Conservation (phyloP, 1,139 yeast species). For the Lodderomyces orthopsilosis region DNA sequence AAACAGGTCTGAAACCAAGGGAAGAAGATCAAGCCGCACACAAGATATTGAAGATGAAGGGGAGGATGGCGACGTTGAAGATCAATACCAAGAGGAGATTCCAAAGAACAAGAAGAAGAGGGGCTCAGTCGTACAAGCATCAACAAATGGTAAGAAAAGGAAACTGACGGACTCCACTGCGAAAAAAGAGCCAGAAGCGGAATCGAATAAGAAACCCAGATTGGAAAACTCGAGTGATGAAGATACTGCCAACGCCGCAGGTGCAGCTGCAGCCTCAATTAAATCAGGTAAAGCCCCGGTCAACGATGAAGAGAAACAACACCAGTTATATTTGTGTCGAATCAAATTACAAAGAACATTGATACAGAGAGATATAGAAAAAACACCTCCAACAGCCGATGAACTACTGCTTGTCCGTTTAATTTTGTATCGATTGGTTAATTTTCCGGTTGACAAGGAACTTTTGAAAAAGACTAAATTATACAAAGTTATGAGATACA, state of each 20-base stretch:
- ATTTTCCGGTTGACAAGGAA: conserved; percentile 54
- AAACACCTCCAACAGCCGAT: conserved; percentile 38
- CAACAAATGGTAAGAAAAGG: conserved; percentile 10
- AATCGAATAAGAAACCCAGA: conserved; percentile 5
- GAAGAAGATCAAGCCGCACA: background rate
- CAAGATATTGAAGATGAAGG: conserved; percentile 9
- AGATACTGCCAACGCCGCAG: conserved; percentile 9
- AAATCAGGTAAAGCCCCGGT: conserved; percentile 9
- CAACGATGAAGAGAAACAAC: conserved; percentile 40
- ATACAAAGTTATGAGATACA: conserved; percentile 53
- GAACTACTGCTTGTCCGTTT: conserved; percentile 55
- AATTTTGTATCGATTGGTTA: conserved; percentile 50
- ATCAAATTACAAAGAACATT: conserved; percentile 45
- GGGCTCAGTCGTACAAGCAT: background rate
- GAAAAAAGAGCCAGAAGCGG: conserved; percentile 5
- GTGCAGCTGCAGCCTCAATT: conserved; percentile 6
- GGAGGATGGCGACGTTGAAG: conserved; percentile 5
- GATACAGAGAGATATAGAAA: conserved; percentile 34
- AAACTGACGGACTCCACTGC: background rate
- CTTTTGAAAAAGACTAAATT: conserved; percentile 50
- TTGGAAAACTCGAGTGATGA: conserved; percentile 13
- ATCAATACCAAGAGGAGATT: conserved; percentile 5
- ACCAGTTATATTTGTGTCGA: conserved; percentile 48
- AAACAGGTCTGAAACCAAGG: background rate
- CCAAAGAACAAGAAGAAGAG: background rate